A percentile compares a stretch with the other conserved stretches of the same genome.
Conservation (phyloP, 176 grass and related monocot genomes). For the Saccharum officinarum region DNA sequence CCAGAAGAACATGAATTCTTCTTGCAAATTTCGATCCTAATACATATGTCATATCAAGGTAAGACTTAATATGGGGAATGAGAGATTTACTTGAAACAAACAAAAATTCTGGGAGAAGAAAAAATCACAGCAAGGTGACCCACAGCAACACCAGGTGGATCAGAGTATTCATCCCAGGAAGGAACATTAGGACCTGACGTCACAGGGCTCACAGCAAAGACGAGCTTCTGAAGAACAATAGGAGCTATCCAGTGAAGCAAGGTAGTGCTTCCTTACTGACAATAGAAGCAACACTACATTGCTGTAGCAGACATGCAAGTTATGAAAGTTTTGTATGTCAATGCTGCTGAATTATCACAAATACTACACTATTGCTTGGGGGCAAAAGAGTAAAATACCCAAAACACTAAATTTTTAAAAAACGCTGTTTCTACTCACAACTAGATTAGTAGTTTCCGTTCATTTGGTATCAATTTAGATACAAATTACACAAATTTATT, state of each 20-base stretch:
- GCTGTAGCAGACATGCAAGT: not conserved
- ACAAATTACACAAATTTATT: not conserved
- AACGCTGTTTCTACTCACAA: not conserved
- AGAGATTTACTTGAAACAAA: not conserved
- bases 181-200: not conserved
- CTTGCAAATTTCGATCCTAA: not conserved
- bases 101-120: not conserved
- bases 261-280: conserved; percentile 2
- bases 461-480: not conserved
- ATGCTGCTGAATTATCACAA: not conserved
- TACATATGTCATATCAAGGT: not conserved
- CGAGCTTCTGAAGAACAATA: not conserved
- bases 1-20: not conserved
- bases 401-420: not conserved
- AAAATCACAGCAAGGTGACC: too few relatives aligned
- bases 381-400: not conserved
- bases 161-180: not conserved
- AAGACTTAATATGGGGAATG: not conserved
- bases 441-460: not conserved
- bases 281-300: not conserved
- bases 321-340: not conserved
- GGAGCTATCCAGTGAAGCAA: not conserved
- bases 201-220: not conserved
- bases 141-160: not conserved
- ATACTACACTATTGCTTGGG: not conserved